Evolutionary conservation across 2,329 filamentous ascomycete genomes (phyloP), one percentile per base, ranked within the genome.

Genomic region (Trichoderma asperellum): DNA sequence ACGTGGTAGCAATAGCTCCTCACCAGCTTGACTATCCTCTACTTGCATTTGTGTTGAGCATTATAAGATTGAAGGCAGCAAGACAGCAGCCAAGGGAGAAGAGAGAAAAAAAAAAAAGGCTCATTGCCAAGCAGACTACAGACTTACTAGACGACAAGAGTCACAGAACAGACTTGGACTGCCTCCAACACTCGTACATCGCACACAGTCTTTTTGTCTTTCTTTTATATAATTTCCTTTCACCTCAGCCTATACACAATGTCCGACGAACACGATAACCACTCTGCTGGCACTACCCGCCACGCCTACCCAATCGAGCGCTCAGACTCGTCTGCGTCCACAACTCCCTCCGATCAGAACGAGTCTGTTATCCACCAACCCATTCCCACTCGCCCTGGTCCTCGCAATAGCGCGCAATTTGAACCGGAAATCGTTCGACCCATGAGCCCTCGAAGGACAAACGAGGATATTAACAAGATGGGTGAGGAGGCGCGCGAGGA

Each of bases 391-490:
- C 88, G 92, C 43, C 92, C 92, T 34, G 86, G 87, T 68, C 91
- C 91, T 43, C 88, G 92, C 73, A 92, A 95, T 76, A 91, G 87
- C 75, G 88, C 91, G 71, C 87, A 92, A 72, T 92, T 94, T 74
- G 93, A 94, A 32, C 91, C 94, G 29, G 92, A 93, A 78, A 94
- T 97, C 79, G 94, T 96, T 71, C 86, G 95, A 76, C 92, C 93
- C 71, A 98, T 99, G 95, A 97, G 94, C 78, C 95, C 95, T 2
- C 86, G 95, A 74, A 85, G 95, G 75, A 97, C 93, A 73, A 96
- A 91, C 75, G 93, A 96, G 76, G 95, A 98, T 77, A 88, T 97
- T 66, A 92, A 97, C 80, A 91, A 90, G 77, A 87, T 98, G 79
- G 92, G 94, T 74, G 90, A 92, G 75, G 92, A 95, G 76, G 93